Percentiles rank a stretch among this genome's conserved stretches.
Conservation (phyloP, 148 eudicot species). For the Bassia scoparia region DNA sequence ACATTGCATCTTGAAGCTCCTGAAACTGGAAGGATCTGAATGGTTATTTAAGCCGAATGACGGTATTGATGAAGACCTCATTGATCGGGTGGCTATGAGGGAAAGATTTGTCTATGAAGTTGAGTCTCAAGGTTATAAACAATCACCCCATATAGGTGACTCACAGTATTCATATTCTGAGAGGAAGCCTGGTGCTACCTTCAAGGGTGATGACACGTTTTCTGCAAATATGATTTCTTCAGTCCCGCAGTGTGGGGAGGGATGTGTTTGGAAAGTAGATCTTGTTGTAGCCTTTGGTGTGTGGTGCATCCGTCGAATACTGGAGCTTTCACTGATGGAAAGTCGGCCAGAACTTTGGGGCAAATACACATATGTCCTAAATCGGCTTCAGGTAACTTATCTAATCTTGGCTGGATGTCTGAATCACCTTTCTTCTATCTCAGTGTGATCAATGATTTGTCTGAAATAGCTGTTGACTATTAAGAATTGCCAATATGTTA, state of each 20-base stretch:
- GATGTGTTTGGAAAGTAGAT: slow-evolving; percentile 78
- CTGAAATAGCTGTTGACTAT: background rate
- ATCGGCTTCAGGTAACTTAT: slow-evolving; percentile 89
- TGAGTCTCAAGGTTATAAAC: slow-evolving; percentile 55
- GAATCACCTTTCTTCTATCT: background rate
- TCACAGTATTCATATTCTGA: slow-evolving; percentile 34
- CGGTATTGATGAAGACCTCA: slow-evolving; percentile 86
- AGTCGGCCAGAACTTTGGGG: slow-evolving; percentile 99
- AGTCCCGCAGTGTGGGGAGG: slow-evolving; percentile 88
- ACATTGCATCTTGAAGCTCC: slow-evolving; percentile 62
- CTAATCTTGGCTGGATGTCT: background rate
- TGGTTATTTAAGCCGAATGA: slow-evolving; percentile 87
- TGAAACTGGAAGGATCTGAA: slow-evolving; percentile 91
- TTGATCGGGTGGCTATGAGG: slow-evolving; percentile 76
- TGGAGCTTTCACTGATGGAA: slow-evolving; percentile 95
- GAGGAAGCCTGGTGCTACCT: slow-evolving; percentile 33
- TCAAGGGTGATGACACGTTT: slow-evolving; percentile 39
- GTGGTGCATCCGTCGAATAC: slow-evolving; percentile 84
- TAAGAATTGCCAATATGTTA: background rate
- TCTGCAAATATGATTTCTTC: slow-evolving; percentile 42
- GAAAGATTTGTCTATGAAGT: slow-evolving; percentile 73
- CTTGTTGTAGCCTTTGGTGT: slow-evolving; percentile 84
- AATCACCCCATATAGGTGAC: slow-evolving; percentile 30
- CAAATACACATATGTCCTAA: slow-evolving; percentile 86
- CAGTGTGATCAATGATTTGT: background rate